Percentiles rank a stretch among this genome's conserved stretches.
Conservation (phyloP, 164 flowering plant species). For the Berberis vulgaris region DNA sequence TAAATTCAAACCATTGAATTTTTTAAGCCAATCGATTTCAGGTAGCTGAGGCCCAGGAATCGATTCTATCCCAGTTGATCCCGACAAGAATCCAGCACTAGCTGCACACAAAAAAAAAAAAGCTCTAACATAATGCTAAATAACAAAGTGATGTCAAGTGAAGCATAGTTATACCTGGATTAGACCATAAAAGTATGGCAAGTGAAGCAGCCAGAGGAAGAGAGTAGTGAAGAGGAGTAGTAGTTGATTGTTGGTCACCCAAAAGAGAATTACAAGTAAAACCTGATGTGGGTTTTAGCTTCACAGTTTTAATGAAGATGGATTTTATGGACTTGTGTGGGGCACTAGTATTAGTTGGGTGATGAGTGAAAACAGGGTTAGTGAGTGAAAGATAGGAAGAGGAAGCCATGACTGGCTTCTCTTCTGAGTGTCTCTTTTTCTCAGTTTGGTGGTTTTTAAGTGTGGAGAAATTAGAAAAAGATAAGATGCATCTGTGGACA, state of each 20-base stretch:
- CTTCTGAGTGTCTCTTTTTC: too few relatives aligned
- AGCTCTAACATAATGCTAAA: too few relatives aligned
- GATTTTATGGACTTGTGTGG: too few relatives aligned
- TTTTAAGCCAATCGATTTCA: slow-evolving; percentile 50
- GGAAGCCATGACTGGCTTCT: too few relatives aligned
- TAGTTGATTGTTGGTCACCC: neutral
- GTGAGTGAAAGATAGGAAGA: too few relatives aligned
- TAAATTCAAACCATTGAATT: slow-evolving; percentile 43
- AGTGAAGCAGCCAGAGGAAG: slow-evolving; percentile 42
- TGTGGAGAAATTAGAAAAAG: too few relatives aligned
- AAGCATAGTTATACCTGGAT: slow-evolving; percentile 29
- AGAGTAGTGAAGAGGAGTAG: slow-evolving; percentile 9
- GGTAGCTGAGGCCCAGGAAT: slow-evolving; percentile 74
- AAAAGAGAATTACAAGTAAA: slow-evolving; percentile 5
- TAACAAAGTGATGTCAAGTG: neutral
- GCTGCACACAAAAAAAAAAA: slow-evolving; percentile 32
- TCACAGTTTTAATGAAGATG: too few relatives aligned
- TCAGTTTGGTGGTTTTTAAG: too few relatives aligned
- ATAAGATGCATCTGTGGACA: too few relatives aligned
- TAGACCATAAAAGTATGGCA: slow-evolving; percentile 33
- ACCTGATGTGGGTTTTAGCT: neutral
- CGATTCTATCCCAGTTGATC: slow-evolving; percentile 65
- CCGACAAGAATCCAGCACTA: slow-evolving; percentile 68
- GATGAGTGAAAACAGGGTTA: too few relatives aligned
- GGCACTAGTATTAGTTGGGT: too few relatives aligned